Evolutionary conservation across 1,139 yeast genomes (phyloP), one percentile per base, ranked within the genome.

Genomic region (Meyerozyma guilliermondii): DNA sequence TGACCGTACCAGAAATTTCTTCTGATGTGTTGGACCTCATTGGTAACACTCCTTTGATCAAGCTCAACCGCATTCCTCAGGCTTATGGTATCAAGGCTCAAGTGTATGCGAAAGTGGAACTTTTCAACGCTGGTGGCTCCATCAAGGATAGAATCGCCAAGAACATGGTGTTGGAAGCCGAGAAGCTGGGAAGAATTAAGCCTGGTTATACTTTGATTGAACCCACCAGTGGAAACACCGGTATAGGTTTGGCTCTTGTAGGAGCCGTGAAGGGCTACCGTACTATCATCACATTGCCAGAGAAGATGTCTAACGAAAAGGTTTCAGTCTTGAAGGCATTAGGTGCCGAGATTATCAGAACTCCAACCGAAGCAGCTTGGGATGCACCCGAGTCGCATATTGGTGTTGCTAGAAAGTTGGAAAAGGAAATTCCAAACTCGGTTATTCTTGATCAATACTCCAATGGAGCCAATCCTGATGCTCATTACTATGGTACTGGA

Each of bases 351-450:
- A 87, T 87, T 60, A 85, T 87, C 51, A 80, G 95, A 71, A 87
- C 96, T 16, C 95, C 96, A 41, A 87, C 94, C 38, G 95, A 85
- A 57, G 96, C 95, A 36, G 95, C 95, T 1, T 87, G 91, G 88
- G 95, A 87, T 58, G 78, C 95, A 40, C 95, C 95, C 39, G 95
- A 87, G 65, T 83, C 92, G 33, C 95, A 87, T 58, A 87, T 87
- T 61, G 95, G 95, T 50, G 95, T 87, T 37, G 96, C 95, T 43
- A 79, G 72, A 60, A 82, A 82, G 53, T 73, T 87, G 57, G 89
- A 87, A 61, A 80, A 80, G 64, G 95, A 87, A 63, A 86, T 87
- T 53, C 92, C 94, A 45, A 85, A 87, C 59, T 85, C 95, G 16
- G 86, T 87, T 41, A 87, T 87, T 52, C 76, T 87, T 56, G 95